Evolutionary conservation across 2,329 filamentous ascomycete species (phyloP).

Genomic region (Penicillium thymicola): DNA sequence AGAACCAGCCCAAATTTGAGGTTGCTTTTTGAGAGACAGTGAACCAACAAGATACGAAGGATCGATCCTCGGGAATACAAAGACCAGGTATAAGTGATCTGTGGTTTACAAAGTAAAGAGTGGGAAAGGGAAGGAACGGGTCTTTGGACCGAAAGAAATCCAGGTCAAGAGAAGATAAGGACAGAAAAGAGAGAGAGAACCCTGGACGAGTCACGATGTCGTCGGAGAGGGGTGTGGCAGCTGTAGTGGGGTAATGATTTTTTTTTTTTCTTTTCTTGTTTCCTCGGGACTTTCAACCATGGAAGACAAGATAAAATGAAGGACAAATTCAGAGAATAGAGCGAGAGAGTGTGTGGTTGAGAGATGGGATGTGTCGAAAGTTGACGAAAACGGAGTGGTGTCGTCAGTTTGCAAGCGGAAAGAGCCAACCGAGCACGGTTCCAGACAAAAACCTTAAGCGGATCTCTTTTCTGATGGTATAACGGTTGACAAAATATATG

Average conservation of each 20-base stretch:
- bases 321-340: neutral
- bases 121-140: conserved; percentile 19
- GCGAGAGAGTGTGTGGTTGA: neutral
- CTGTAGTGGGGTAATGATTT: conserved; percentile 19
- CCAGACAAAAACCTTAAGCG: conserved; percentile 31
- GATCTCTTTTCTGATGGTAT: neutral
- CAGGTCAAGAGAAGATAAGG: conserved; percentile 7
- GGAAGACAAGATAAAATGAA: conserved; percentile 6
- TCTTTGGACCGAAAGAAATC: conserved; percentile 22
- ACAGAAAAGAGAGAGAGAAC: conserved; percentile 3
- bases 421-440: conserved; percentile 29
- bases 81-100: conserved; percentile 16
- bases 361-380: conserved; percentile 1
- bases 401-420: conserved; percentile 39
- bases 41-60: conserved; percentile 24
- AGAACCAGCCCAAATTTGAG: conserved; percentile 4
- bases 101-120: conserved; percentile 22
- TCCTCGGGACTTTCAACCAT: conserved; percentile 12
- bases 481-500: neutral
- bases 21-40: conserved; percentile 6
- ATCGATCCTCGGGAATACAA: conserved; percentile 16
- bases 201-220: conserved; percentile 24
- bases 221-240: conserved; percentile 14
- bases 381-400: conserved; percentile 35
- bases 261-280: conserved; percentile 4